Evolutionary conservation across 2,329 filamentous ascomycete genomes (phyloP), one percentile per base, ranked within the genome.

Genomic region (Penicillium aurantiogriseum): DNA sequence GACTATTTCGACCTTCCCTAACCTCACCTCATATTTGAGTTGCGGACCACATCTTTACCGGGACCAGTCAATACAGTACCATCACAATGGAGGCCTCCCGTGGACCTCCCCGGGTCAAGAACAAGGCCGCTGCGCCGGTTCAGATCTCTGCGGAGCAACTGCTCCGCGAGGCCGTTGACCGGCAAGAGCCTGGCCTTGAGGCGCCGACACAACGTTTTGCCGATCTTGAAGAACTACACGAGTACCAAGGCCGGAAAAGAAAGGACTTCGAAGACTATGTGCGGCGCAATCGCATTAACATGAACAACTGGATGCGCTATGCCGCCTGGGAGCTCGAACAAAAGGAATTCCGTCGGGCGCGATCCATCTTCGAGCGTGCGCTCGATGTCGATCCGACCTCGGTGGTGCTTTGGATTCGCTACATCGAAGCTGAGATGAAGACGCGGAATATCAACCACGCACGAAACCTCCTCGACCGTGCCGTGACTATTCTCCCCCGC

Each of bases 301-400:
- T 97, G 83, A 96, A 96, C 81, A 97, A 97, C 77, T 99, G 94
- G 94, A 91, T 94, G 83, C 90, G 92, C 70, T 99, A 99, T 81
- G 93, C 94, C 55, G 86, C 90, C 67, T 99, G 92, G 91, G 94
- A 99, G 79, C 83, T 97, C 59, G 93, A 99, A 74, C 94, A 99
- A 78, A 97, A 97, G 77, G 94, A 99, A 79, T 97, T 91, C 76
- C 87, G 89, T 54, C 89, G 94, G 54, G 94, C 94, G 31, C 84
- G 94, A 42, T 95, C 90, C 50, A 88, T 99, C 70, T 99, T 97
- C 69, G 94, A 99, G 79, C 86, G 94, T 67, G 93, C 93, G 49
- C 83, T 99, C 66, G 94, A 99, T 74, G 91, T 94, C 39, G 91
- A 96, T 69, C 84, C 91, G 52, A 96, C 93, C 47, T 90, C 89